These are phyloP conservation scores for Fusarium newnesense DNA, from an alignment of 2,329 filamentous ascomycete genomes.

Conservation along the genomic window DNA sequence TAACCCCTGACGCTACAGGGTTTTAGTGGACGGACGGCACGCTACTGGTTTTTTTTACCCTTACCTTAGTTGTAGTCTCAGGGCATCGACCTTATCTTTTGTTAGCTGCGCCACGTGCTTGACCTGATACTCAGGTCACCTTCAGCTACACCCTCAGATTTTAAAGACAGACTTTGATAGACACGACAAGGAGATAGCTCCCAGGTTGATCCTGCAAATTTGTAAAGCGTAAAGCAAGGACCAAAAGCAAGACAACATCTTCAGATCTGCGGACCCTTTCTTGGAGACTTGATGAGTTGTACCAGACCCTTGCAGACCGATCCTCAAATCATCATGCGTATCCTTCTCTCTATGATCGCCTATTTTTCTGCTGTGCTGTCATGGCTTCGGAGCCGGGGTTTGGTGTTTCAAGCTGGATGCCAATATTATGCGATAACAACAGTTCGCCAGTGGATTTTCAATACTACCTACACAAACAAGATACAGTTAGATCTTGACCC, in stretches of 20 bases:
- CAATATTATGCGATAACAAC: constrained; percentile 29
- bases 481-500: constrained; percentile 13
- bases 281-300: constrained; percentile 12
- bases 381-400: constrained; percentile 30
- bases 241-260: background rate
- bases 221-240: background rate
- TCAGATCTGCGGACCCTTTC: constrained; percentile 12
- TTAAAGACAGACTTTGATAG: background rate
- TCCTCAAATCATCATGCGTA: constrained; percentile 24
- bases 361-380: constrained; percentile 36
- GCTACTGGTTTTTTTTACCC: background rate
- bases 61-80: constrained; percentile 3
- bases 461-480: background rate
- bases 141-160: background rate
- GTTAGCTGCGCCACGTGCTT: constrained; percentile 19
- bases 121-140: constrained; percentile 30
- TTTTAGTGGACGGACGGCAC: background rate
- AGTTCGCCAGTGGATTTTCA: background rate
- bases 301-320: constrained; percentile 30
- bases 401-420: constrained; percentile 27
- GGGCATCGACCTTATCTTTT: constrained; percentile 18
- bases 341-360: constrained; percentile 2
- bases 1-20: constrained; percentile 31
- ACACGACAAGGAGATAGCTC: background rate
- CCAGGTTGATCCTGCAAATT: constrained; percentile 1